Base-by-base conservation (phyloP, 2,329 filamentous ascomycete genomes). In the Colletotrichum sp. region DNA sequence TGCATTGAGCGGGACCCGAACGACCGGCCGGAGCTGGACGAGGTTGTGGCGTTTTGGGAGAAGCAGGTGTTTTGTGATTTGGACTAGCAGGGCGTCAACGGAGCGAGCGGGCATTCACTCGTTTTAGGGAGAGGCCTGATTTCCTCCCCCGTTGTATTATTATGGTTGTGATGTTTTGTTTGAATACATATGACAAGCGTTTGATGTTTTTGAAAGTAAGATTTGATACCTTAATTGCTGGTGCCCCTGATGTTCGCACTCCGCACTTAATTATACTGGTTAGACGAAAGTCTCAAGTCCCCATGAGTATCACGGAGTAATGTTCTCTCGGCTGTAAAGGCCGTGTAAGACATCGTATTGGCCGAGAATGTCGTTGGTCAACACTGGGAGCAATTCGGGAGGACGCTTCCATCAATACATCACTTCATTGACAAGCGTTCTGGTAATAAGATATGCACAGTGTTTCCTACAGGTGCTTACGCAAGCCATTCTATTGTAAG, bases 41-140 rank as follows among this genome's bases (percentile, higher is more conserved):
- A 78, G 61, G 60, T 79, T 6, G 75, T 73, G 21, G 65, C 70
- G 6, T 78, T 78, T 61, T 78, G 77, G 77, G 30, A 57, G 28
- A 8, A 43, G 32, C 61, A 64, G 61, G 24, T 15, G 26, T 43
- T n/a, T 18, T 4, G 4, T 52, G 43, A 52, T 52, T 52, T 24
- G 10, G 1, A 52, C 10, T 52, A 52, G 43, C 43, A 52, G n/a
- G 43, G 43, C 43, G 32, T 24, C n/a, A 24, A 36, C 32, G 18
- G 61, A 36, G 61, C n/a, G 21, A 43, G 61, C 24, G 13, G 21
- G 21, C 7, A 64, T 43, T 24, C 61, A 18, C 34, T 64, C 21
- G 34, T 34, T 64, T 9, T 15, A 9, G 34, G 61, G 36, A 26
- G 60, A 28, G 9, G 24, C 16, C 4, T 38, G 24, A 58, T 4